Evolutionary conservation across 2,329 filamentous ascomycete species (phyloP).

Genomic region (Cercospora janseana): DNA sequence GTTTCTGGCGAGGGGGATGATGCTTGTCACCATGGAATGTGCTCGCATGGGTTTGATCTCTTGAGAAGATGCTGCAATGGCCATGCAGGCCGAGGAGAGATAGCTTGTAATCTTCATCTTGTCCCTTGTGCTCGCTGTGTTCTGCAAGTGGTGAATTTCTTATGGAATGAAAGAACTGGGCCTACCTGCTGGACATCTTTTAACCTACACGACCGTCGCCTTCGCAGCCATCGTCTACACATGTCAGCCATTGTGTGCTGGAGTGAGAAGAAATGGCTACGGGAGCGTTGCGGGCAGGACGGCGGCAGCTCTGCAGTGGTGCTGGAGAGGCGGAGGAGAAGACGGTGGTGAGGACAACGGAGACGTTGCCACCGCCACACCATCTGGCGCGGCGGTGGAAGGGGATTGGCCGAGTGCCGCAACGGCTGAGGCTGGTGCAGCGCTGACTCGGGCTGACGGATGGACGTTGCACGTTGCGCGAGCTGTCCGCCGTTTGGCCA

Average conservation of each 20-base stretch:
- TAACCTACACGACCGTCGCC: neutral
- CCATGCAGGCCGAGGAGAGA: constrained; percentile 1
- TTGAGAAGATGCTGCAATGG: constrained; percentile 2
- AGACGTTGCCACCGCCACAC: constrained; percentile 4
- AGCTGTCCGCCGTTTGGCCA: no score
- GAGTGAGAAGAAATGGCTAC: constrained; percentile 1
- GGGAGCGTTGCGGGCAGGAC: neutral
- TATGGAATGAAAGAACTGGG: neutral
- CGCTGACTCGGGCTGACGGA: no score
- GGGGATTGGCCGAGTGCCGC: no score
- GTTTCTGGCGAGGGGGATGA: neutral
- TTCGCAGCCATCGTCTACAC: neutral
- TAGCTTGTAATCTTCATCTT: constrained; percentile 2
- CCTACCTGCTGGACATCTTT: neutral
- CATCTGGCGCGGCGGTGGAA: neutral
- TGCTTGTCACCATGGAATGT: neutral
- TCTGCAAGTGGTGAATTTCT: neutral
- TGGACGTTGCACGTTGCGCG: no score
- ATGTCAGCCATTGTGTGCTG: constrained; percentile 6
- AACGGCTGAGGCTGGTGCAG: no score
- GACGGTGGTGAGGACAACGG: neutral
- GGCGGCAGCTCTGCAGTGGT: neutral
- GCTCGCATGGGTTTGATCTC: neutral
- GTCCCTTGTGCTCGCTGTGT: neutral
- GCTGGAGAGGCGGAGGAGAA: neutral